Conservation (phyloP, 1,284 basidiomycete species). For the Rhodotorula sp. region DNA sequence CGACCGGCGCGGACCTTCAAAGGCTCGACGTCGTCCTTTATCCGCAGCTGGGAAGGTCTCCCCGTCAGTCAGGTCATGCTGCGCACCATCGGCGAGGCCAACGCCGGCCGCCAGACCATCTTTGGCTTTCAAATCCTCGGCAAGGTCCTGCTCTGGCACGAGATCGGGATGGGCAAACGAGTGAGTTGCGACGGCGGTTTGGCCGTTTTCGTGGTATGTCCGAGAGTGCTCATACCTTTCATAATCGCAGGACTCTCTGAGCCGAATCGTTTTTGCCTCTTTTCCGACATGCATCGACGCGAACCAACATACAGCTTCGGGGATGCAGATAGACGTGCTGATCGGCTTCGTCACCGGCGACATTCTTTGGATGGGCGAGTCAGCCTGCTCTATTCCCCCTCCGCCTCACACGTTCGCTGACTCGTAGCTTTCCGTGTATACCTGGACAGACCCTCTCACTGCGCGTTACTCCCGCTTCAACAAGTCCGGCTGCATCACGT, state of each 20-base stretch:
- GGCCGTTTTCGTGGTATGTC: too few relatives aligned
- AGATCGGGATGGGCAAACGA: conserved; percentile 31
- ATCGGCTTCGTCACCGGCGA: conserved; percentile 93
- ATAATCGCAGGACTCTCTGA: conserved; percentile 69
- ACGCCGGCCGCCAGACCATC: conserved; percentile 24
- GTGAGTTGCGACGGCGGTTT: conserved; percentile 6
- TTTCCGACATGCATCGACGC: conserved; percentile 86
- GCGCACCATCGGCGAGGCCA: conserved; percentile 25
- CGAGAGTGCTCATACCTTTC: neutral
- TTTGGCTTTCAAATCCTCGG: conserved; percentile 34
- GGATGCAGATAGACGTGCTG: conserved; percentile 79
- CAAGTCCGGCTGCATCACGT: conserved; percentile 80
- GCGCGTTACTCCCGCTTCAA: conserved; percentile 85
- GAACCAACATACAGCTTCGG: conserved; percentile 70
- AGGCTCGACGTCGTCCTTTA: conserved; percentile 33
- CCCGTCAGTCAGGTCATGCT: conserved; percentile 27
- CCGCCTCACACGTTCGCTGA: neutral
- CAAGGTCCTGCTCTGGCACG: conserved; percentile 28
- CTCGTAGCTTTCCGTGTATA: neutral
- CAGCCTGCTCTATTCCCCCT: conserved; percentile 38
- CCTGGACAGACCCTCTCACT: conserved; percentile 67
- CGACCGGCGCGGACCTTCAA: conserved; percentile 29
- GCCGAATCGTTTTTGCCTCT: conserved; percentile 77
- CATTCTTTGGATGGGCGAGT: conserved; percentile 78
- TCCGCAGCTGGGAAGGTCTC: conserved; percentile 38